phyloP scores from a whole-genome alignment of 768 basidiomycete species.

The Russula dissimulans region DNA sequence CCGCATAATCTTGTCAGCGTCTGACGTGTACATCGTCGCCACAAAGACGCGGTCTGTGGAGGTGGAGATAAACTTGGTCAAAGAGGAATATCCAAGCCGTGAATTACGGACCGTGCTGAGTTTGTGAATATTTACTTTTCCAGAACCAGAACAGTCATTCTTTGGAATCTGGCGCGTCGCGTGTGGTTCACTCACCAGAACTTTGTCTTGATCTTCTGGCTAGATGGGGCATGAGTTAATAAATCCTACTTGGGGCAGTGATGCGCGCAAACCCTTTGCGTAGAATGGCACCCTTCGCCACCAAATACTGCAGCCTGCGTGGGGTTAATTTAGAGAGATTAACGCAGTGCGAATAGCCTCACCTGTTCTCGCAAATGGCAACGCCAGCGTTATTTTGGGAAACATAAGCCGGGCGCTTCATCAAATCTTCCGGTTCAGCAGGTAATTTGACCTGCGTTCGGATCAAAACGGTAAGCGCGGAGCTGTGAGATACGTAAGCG shows the following conservation, averaged over 20 bases:
- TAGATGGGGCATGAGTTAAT: slow-evolving; percentile 27
- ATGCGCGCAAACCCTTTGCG: slow-evolving; percentile 62
- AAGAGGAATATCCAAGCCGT: slow-evolving; percentile 8
- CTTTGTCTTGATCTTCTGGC: slow-evolving; percentile 74
- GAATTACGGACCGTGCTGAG: slow-evolving; percentile 34
- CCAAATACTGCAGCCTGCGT: slow-evolving; percentile 76
- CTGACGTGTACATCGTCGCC: slow-evolving; percentile 74
- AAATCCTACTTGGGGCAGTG: background rate
- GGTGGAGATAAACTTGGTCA: background rate
- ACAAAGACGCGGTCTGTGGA: slow-evolving; percentile 63
- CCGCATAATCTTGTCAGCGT: slow-evolving; percentile 64
- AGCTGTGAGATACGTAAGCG: background rate
- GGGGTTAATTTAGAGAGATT: background rate
- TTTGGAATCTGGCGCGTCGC: background rate
- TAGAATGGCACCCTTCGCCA: slow-evolving; percentile 78
- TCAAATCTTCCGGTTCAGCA: slow-evolving; percentile 75
- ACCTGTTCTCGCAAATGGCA: slow-evolving; percentile 80
- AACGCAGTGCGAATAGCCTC: slow-evolving; percentile 1
- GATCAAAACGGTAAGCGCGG: background rate
- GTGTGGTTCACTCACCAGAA: slow-evolving; percentile 52
- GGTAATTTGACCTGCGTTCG: slow-evolving; percentile 68
- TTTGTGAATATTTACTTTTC: slow-evolving; percentile 63
- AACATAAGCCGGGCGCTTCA: slow-evolving; percentile 81
- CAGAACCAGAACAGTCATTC: slow-evolving; percentile 3
- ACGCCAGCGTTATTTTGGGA: slow-evolving; percentile 66